Base-by-base conservation (phyloP, 2,329 filamentous ascomycete species). In the Phyllosticta citribraziliensis region DNA sequence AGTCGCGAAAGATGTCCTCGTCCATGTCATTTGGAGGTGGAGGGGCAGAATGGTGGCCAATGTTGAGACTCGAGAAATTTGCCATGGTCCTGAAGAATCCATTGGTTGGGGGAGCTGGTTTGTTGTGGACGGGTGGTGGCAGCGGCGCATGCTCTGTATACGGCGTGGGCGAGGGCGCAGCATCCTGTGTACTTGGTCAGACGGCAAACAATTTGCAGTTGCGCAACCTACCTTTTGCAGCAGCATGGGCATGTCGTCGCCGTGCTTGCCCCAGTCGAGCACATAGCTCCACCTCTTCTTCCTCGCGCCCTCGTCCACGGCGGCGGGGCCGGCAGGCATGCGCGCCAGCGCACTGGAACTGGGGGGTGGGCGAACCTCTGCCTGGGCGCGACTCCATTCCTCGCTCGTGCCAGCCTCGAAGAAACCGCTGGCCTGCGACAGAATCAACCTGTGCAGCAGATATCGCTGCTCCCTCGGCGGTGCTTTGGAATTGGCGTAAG, bases 371-470 rank as follows among this genome's bases (percentile, higher is more conserved):
- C 64, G 66, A 10, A 64, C 68, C n/a, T 71, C 70, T 2, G 69
- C 69, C 50, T 64, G 64, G 33, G 75, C 74, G 30, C 71, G 72
- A 59, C 86, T 85, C 89, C 90, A 95, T 71, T 92, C 87, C 62
- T 87, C 85, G 68, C 85, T 91, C 53, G 87, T 91, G 70, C 86
- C 89, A 24, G 89, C 88, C 74, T 96, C 90, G 72, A 97, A 97
- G 78, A 96, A 97, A 17, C 91, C 91, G 5, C 91, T 96, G 70
- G 89, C 96, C 74, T 95, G 89, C 33, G 89, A 87, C 66, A 97
- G 78, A 51, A 93, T 96, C 69, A 97, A 82, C 63, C 87, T 83
- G 76, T 97, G 93, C 61, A 97, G 81, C 55, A 97, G 80, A 72
- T 97, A 97, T 64, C 88, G 83, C 71, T 90, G 89, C 74, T 94